Evolutionary conservation across 768 basidiomycete genomes (phyloP).

Genomic region (Exidia glandulosa): DNA sequence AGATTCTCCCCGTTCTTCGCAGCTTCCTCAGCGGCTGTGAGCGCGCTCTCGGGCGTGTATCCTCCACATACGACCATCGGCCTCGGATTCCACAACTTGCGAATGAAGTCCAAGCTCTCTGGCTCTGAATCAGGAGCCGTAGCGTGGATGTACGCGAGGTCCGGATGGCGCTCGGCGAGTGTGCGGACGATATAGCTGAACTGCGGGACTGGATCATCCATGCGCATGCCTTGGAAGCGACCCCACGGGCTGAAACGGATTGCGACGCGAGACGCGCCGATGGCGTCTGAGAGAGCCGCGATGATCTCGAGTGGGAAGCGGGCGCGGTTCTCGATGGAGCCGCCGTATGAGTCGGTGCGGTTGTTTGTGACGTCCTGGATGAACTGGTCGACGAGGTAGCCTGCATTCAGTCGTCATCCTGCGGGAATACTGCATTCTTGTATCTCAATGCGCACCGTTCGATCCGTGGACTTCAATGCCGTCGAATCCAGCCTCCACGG

Average conservation of each 20-base stretch:
- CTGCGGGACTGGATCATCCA: slow-evolving; percentile 42
- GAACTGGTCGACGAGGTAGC: slow-evolving; percentile 49
- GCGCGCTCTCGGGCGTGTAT: slow-evolving; percentile 29
- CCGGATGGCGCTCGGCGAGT: slow-evolving; percentile 33
- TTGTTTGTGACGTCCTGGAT: slow-evolving; percentile 46
- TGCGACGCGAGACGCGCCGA: slow-evolving; percentile 42
- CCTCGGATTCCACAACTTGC: neutral
- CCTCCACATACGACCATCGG: slow-evolving; percentile 33
- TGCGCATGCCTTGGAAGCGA: slow-evolving; percentile 14
- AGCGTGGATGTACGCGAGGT: slow-evolving; percentile 38
- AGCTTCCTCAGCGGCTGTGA: slow-evolving; percentile 23
- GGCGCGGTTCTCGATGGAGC: slow-evolving; percentile 59
- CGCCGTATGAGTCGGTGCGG: slow-evolving; percentile 62
- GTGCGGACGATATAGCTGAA: slow-evolving; percentile 40
- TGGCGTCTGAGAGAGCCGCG: slow-evolving; percentile 40
- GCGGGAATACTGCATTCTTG: no score
- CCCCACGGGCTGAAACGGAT: slow-evolving; percentile 42
- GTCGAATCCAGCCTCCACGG: slow-evolving; percentile 49
- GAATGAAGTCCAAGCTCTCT: neutral
- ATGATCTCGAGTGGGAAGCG: slow-evolving; percentile 53
- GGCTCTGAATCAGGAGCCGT: slow-evolving; percentile 23
- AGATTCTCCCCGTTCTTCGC: slow-evolving; percentile 13
- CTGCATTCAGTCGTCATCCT: no score
- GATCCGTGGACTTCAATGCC: slow-evolving; percentile 34
- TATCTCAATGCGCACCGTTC: slow-evolving; percentile 16